Evolutionary conservation across 768 basidiomycete species (phyloP).

Genomic region (Rhizopogon vinicolor): DNA sequence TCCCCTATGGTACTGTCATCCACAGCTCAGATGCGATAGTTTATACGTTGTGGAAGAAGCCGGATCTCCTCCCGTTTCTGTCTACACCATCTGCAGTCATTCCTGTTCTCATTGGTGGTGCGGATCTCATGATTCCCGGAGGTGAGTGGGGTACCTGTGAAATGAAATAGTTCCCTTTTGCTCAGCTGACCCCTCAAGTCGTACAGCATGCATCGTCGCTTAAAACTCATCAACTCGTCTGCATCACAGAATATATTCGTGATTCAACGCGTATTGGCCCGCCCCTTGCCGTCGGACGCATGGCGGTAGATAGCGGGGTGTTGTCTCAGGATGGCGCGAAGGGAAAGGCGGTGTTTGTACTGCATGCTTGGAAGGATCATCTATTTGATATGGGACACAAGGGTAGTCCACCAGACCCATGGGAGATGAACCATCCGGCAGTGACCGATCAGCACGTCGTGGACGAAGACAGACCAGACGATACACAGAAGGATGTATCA

Average conservation of each 20-base stretch:
- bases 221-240: conserved; percentile 50
- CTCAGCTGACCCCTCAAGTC: conserved; percentile 41
- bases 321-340: conserved; percentile 47
- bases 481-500: too few species aligned
- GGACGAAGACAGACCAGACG: neutral
- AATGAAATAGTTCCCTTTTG: neutral
- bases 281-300: conserved; percentile 73
- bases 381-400: neutral
- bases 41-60: conserved; percentile 77
- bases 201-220: conserved; percentile 45
- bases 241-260: conserved; percentile 47
- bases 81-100: conserved; percentile 70
- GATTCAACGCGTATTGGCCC: conserved; percentile 28
- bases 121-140: conserved; percentile 87
- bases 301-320: conserved; percentile 53
- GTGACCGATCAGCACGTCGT: conserved; percentile 14
- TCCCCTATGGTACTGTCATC: neutral
- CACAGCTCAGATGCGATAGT: conserved; percentile 29
- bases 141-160: conserved; percentile 39
- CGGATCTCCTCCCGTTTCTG: conserved; percentile 62
- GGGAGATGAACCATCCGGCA: conserved; percentile 16
- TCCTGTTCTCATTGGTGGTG: conserved; percentile 68
- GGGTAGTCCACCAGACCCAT: conserved; percentile 13
- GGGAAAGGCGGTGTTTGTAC: conserved; percentile 71
- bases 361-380: conserved; percentile 73